Evolutionary conservation across 441 rosid genomes (phyloP), one percentile per base, ranked within the genome.

Genomic region (Adansonia rubrostipa): DNA sequence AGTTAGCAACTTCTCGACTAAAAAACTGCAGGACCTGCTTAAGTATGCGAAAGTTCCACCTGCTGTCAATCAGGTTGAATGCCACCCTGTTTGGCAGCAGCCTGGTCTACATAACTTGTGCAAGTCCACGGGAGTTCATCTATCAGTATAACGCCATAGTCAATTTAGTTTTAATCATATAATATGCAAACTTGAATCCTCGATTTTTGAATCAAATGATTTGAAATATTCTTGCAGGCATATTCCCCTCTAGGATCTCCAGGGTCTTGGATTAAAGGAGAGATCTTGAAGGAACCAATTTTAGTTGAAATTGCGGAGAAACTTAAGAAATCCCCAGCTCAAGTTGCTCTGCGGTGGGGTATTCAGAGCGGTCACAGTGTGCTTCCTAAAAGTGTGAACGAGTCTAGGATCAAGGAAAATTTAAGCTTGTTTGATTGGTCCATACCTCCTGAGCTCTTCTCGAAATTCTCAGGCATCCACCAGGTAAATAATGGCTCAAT

Each of bases 1-100:
- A 0, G 84, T 86, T 47, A 88, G 89, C 83, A 82, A 89, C 74
- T 85, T 88, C 84, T 88, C 92, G 0, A 81, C 86, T 9, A 88
- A 84, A 83, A 89, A 89, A 85, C 79, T 88, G 48, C 78, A 81
- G 62, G 89, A 88, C 72, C 80, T 87, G 71, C 56, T 87, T n/a
- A 56, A 64, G 68, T 57, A n/a, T 65, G 89, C 90, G 0, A 85
- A 85, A 76, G 85, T 90, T 36, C 75, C 82, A 0, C 90, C 92
- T 42, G 90, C 89, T 11, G 93, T 87, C 47, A 88, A 86, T 80
- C 93, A 88, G 84, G 92, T 86, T 10, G 93, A 88, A 74, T 86
- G 92, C 81, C 88, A 88, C 75, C 87, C 88, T 11, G 92, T 84
- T 13, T 88, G 93, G 90, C 88, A 87, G 86, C 90, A 87, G 76